Evolutionary conservation across 1,284 basidiomycete species (phyloP).

Genomic region (Sutorius eximius): DNA sequence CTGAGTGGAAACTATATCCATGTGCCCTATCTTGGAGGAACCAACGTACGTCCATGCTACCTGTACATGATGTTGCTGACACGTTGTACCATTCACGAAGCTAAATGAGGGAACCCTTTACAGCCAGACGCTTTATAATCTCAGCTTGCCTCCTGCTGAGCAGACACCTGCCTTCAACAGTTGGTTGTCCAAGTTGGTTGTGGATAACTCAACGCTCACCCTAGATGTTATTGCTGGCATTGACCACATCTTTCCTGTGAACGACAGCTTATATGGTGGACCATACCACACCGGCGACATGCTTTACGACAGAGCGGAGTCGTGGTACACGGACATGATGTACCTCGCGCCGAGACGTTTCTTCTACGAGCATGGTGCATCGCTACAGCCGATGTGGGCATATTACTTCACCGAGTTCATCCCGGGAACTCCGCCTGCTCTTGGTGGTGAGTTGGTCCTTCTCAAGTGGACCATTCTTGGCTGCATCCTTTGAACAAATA

Average conservation of each 20-base stretch:
- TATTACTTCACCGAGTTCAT: conserved; percentile 59
- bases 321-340: conserved; percentile 61
- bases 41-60: conserved; percentile 11
- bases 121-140: conserved; percentile 10
- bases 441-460: conserved; percentile 40
- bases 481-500: background rate
- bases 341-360: conserved; percentile 49
- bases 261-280: conserved; percentile 46
- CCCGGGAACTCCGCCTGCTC: conserved; percentile 44
- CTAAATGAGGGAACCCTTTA: conserved; percentile 20
- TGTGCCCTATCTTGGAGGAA: conserved; percentile 49
- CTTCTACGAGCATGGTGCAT: conserved; percentile 49
- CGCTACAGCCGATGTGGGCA: conserved; percentile 48
- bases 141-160: conserved; percentile 14
- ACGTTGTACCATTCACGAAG: background rate
- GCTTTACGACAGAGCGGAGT: conserved; percentile 52
- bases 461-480: background rate
- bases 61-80: background rate
- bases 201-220: conserved; percentile 21
- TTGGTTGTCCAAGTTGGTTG: conserved; percentile 15
- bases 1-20: conserved; percentile 51
- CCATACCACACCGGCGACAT: conserved; percentile 59
- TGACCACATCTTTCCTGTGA: conserved; percentile 45
- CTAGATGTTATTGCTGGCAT: conserved; percentile 29
- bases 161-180: conserved; percentile 19